A percentile compares a stretch with the other conserved stretches of the same genome.
phyloP scores from a whole-genome alignment of 1,284 basidiomycete species.

The Cryptococcus hybrid region DNA sequence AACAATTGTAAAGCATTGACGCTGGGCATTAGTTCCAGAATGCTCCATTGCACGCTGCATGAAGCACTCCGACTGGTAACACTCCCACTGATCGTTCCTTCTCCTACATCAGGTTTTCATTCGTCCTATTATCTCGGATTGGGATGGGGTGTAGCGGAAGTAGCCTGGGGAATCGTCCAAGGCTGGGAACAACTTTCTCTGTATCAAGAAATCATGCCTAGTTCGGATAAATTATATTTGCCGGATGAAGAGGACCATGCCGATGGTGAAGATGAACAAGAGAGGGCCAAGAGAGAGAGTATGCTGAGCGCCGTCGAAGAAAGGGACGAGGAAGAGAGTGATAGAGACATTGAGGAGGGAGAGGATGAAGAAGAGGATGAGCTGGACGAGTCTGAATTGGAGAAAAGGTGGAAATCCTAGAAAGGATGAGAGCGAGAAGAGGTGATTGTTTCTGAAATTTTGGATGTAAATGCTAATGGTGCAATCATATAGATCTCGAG shows the following conservation, averaged over 20 bases:
- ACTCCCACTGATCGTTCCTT: slow-evolving; percentile 36
- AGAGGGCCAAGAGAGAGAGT: not conserved
- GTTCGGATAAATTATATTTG: not conserved
- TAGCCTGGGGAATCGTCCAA: slow-evolving; percentile 45
- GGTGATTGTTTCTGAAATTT: slow-evolving; percentile 16
- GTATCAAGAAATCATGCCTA: slow-evolving; percentile 43
- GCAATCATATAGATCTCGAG: slow-evolving; percentile 20
- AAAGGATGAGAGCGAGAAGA: slow-evolving; percentile 42
- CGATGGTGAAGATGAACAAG: not conserved
- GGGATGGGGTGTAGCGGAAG: slow-evolving; percentile 49
- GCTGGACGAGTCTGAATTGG: slow-evolving; percentile 41
- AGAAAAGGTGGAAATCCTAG: slow-evolving; percentile 44
- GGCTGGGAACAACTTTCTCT: slow-evolving; percentile 47
- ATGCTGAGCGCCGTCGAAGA: slow-evolving; percentile 12
- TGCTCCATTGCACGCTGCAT: slow-evolving; percentile 38
- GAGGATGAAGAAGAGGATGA: slow-evolving; percentile 42
- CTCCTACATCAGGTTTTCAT: slow-evolving; percentile 46
- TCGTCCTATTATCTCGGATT: slow-evolving; percentile 48
- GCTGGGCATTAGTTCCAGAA: slow-evolving; percentile 25
- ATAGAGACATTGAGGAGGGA: slow-evolving; percentile 26
- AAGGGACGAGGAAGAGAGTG: slow-evolving; percentile 14
- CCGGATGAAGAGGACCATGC: not conserved
- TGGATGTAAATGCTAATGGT: not conserved
- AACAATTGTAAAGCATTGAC: not conserved
- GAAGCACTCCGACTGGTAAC: slow-evolving; percentile 43